Conservation (phyloP, 257 asterid species). For the Solanum pinnatisectum region DNA sequence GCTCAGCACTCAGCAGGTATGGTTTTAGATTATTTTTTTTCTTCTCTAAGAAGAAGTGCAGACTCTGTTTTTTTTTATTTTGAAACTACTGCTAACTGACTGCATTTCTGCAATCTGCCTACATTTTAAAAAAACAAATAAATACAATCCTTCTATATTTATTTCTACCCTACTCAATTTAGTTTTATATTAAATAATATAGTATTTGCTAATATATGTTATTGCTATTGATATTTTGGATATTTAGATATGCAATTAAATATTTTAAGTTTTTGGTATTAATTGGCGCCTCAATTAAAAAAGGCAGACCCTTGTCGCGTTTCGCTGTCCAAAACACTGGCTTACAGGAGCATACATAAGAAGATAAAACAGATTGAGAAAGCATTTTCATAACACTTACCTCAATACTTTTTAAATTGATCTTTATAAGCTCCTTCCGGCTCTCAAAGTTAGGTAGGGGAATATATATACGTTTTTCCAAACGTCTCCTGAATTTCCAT, state of each 20-base stretch:
- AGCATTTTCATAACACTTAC: slow-evolving; percentile 20
- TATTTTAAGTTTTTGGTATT: neutral
- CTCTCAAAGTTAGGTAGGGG: slow-evolving; percentile 88
- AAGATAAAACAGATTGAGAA: neutral
- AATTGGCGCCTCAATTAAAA: neutral
- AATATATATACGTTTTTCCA: slow-evolving; percentile 91
- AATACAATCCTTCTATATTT: neutral
- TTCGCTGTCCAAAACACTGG: neutral
- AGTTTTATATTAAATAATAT: neutral
- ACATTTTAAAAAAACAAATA: neutral
- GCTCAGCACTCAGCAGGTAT: neutral
- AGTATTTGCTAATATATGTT: neutral
- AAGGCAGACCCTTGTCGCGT: neutral
- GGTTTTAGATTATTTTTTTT: neutral
- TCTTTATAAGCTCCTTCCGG: slow-evolving; percentile 85
- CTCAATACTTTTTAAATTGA: slow-evolving; percentile 88
- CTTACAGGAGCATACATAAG: neutral
- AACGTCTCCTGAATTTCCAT: slow-evolving; percentile 67
- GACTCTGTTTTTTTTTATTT: neutral
- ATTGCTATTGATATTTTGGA: neutral
- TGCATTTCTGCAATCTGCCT: neutral
- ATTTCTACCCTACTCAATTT: neutral
- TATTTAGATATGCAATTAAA: neutral
- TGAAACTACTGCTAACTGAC: neutral
- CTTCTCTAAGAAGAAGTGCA: neutral